Evolutionary conservation across 257 asterid genomes (phyloP).

Genomic region (Solanum etuberosum): DNA sequence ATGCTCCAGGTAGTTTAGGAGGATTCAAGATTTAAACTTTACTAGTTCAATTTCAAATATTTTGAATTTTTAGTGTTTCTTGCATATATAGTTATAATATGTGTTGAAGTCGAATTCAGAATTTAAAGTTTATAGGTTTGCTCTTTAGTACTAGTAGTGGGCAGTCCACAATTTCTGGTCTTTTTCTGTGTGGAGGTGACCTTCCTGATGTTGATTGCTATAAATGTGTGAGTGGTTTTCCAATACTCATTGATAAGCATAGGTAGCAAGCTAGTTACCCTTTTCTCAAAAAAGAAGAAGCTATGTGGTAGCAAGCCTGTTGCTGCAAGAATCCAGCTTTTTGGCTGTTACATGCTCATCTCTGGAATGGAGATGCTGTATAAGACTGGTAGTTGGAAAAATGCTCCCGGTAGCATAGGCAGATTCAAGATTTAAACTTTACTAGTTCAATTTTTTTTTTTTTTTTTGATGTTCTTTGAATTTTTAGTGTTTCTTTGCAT

Average conservation of each 20-base stretch:
- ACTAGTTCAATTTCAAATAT: not conserved
- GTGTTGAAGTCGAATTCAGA: not conserved
- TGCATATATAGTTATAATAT: not conserved
- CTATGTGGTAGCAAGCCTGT: slow-evolving; percentile 57
- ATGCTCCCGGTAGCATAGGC: too few species aligned
- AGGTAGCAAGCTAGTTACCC: too few species aligned
- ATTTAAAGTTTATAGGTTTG: not conserved
- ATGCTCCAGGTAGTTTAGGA: not conserved
- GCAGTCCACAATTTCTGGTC: slow-evolving; percentile 51
- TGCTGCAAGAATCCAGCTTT: slow-evolving; percentile 84
- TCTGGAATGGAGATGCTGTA: slow-evolving; percentile 87
- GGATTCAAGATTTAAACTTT: not conserved
- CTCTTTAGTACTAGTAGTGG: slow-evolving; percentile 34
- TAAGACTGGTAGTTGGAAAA: slow-evolving; percentile 26
- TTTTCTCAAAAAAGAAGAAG: too few species aligned
- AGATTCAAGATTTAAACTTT: too few species aligned
- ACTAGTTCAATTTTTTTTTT: too few species aligned
- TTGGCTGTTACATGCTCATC: slow-evolving; percentile 74
- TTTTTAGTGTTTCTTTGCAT: too few species aligned
- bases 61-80: not conserved
- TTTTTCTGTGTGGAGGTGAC: slow-evolving; percentile 82
- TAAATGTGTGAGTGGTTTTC: slow-evolving; percentile 60
- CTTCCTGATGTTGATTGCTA: slow-evolving; percentile 72
- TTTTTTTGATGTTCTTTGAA: too few species aligned
- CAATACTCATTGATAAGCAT: slow-evolving; percentile 66